phyloP scores from a whole-genome alignment of 805 yeast genomes.

The Wickerhamiella musiphila region DNA sequence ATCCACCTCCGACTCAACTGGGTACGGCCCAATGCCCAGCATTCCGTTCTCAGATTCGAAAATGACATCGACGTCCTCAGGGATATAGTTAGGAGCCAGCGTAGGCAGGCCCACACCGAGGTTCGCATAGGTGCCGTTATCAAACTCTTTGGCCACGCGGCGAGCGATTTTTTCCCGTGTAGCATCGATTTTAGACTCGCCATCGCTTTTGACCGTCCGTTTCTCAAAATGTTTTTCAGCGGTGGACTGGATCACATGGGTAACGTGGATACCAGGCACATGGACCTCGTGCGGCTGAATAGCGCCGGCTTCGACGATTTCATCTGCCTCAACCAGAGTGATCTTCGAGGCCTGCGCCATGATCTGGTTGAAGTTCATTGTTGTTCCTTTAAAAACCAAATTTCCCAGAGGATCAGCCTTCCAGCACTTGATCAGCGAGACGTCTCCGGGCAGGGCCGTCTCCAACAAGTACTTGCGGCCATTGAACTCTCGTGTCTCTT shows the following conservation, averaged over 20 bases:
- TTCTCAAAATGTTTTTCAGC: constrained; percentile 29
- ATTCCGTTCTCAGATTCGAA: constrained; percentile 35
- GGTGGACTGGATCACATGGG: constrained; percentile 25
- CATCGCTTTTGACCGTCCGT: constrained; percentile 6
- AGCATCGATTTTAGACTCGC: neutral
- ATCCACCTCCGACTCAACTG: constrained; percentile 27
- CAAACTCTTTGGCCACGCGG: constrained; percentile 31
- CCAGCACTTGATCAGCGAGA: constrained; percentile 31
- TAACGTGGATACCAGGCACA: constrained; percentile 30
- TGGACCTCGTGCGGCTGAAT: constrained; percentile 30
- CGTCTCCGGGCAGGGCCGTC: constrained; percentile 29
- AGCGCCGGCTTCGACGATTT: constrained; percentile 31
- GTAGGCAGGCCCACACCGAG: constrained; percentile 38
- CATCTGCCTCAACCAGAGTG: constrained; percentile 35
- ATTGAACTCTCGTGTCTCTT: constrained; percentile 28
- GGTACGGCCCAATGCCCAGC: constrained; percentile 33
- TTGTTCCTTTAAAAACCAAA: constrained; percentile 30
- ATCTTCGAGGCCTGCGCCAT: constrained; percentile 30
- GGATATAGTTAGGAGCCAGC: constrained; percentile 28
- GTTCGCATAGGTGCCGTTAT: constrained; percentile 28
- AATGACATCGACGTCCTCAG: constrained; percentile 23
- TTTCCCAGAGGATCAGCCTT: constrained; percentile 34
- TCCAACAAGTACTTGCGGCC: constrained; percentile 30
- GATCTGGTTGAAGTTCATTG: constrained; percentile 29
- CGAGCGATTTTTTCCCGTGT: constrained; percentile 24